Base-by-base conservation (phyloP, 306 rosid genomes). In the Trifolium repens region DNA sequence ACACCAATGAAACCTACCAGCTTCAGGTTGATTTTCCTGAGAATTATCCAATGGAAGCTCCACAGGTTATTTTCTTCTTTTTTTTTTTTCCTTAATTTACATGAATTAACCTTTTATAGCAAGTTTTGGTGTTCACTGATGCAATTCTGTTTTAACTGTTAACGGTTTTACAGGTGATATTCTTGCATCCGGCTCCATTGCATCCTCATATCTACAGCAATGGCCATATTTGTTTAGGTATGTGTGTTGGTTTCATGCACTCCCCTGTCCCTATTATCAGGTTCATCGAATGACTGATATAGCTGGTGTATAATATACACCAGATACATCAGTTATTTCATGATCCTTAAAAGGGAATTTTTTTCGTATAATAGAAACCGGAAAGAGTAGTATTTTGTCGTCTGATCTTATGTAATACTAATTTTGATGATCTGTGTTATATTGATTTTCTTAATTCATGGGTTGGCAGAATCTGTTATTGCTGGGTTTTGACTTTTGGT, bases 1-100 rank as follows among this genome's bases (percentile, higher is more conserved):
- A 92, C 72, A 70, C 91, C 3, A 96, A 91, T 69, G 99, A 96
- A 77, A 87, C 91, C 70, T 96, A 89, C 77, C 99, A 92, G 88
- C 99, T 96, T 83, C 99, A 96, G 91, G 98, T 96, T 1, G 99
- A 96, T 67, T 96, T 96, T 77, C 99, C 99, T 4, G 98, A 96
- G 90, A 91, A 96, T 89, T 96, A 96, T 78, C 99, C 98, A 1
- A 96, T 96, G 99, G 98, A 96, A 87, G 98, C 99, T 43, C 99
- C 99, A 0, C 99, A 96, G 99, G 99, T 96, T 59, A 32, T 59
- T 44, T 34, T 46, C 50, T 39, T 22, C 24, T 22, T 22, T 22
- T 22, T 0, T 22, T 22, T 0, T 60, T 19, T 0, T 16, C 34
- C 24, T 9, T 73, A 11, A 9, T 13, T 9, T 47, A 7, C 69